A percentile compares a stretch with the other conserved stretches of the same genome.
These are phyloP conservation scores for Hymenoscyphus fructigenus DNA, from an alignment of 2,329 filamentous ascomycete species.

Conservation along the genomic window DNA sequence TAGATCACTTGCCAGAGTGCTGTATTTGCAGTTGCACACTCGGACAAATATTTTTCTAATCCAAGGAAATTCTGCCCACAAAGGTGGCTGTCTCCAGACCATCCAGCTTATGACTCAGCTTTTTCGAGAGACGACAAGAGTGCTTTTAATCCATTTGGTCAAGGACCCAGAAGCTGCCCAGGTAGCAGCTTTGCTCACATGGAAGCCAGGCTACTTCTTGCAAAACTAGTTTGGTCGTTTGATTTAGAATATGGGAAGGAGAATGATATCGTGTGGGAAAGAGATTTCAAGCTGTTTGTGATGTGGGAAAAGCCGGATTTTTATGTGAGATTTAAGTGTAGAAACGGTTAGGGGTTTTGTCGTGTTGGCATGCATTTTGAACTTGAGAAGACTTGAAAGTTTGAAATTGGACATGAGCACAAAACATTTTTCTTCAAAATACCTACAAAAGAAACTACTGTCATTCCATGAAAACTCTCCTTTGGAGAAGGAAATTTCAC, in stretches of 20 bases:
- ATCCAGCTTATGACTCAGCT: neutral
- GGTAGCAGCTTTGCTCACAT: neutral
- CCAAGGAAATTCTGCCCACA: neutral
- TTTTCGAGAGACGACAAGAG: neutral
- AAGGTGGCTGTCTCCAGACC: neutral
- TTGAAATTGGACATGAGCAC: no score
- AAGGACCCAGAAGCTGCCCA: neutral
- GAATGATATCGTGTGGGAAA: neutral
- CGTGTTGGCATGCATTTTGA: no score
- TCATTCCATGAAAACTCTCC: no score
- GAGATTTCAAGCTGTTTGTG: neutral
- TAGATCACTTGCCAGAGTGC: neutral
- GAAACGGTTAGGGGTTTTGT: neutral
- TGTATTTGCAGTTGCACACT: neutral
- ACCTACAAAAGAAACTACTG: no score
- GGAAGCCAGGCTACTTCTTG: neutral
- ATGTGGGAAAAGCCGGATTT: constrained; percentile 1
- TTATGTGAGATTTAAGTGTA: neutral
- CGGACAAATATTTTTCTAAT: neutral
- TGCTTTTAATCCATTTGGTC: neutral
- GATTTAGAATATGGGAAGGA: neutral
- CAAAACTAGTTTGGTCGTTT: neutral
- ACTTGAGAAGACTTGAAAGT: no score
- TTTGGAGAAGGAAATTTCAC: no score
- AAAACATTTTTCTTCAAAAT: no score